These are phyloP conservation scores for Plasmodium inui DNA, from an alignment of 169 alveolate genomes.

Conservation along the genomic window DNA sequence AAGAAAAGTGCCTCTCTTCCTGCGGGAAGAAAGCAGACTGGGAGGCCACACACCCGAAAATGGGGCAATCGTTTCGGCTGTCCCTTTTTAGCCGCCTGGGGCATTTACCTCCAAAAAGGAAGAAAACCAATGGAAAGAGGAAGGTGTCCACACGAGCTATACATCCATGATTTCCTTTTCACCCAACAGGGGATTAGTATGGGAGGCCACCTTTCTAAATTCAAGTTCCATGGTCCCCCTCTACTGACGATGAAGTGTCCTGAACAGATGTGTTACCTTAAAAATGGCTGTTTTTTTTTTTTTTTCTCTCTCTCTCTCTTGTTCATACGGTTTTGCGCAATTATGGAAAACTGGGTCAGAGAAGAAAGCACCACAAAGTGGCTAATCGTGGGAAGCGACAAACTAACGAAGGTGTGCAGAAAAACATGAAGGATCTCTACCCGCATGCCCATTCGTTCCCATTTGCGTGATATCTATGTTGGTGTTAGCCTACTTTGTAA, in stretches of 20 bases:
- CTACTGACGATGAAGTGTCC: background rate
- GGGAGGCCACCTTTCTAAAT: background rate
- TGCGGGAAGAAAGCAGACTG: too few relatives aligned
- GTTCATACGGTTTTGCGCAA: background rate
- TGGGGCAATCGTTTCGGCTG: too few relatives aligned
- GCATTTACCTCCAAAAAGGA: too few relatives aligned
- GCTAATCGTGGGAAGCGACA: background rate
- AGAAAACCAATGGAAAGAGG: too few relatives aligned
- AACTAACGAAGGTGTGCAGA: background rate
- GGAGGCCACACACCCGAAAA: too few relatives aligned
- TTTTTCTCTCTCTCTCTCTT: background rate
- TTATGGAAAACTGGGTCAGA: background rate
- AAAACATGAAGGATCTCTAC: slow-evolving; percentile 2
- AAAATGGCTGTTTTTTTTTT: background rate
- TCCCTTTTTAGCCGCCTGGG: too few relatives aligned
- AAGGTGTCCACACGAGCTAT: too few relatives aligned
- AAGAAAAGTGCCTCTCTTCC: too few relatives aligned
- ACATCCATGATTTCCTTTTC: background rate
- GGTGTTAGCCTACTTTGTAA: background rate
- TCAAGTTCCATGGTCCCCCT: background rate
- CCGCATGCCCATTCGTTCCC: background rate
- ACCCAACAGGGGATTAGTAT: background rate
- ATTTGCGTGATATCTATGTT: background rate
- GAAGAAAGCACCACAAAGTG: background rate
- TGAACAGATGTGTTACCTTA: background rate